Evolutionary conservation across 495 filamentous ascomycete species (phyloP).

Genomic region (Penicillium canescens): DNA sequence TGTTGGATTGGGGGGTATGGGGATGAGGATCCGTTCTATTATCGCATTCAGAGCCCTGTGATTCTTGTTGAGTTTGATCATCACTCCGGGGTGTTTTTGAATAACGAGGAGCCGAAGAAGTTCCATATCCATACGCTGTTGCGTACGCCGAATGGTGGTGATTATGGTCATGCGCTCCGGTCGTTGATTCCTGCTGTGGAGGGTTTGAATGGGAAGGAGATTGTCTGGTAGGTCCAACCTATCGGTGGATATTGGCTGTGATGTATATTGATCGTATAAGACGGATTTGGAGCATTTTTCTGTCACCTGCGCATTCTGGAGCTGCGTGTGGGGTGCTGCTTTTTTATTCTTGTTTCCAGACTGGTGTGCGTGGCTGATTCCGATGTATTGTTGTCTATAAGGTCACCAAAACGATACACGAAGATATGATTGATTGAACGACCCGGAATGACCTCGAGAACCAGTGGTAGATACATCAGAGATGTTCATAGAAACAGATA

Average conservation of each 20-base stretch:
- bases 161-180: slow-evolving; percentile 65
- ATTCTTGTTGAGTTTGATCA: slow-evolving; percentile 76
- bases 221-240: slow-evolving; percentile 35
- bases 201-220: slow-evolving; percentile 41
- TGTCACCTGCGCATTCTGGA: background rate
- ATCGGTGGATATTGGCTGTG: background rate
- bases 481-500: background rate
- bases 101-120: slow-evolving; percentile 69
- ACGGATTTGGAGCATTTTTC: slow-evolving; percentile 19
- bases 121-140: slow-evolving; percentile 76
- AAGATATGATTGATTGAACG: slow-evolving; percentile 17
- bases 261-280: slow-evolving; percentile 20
- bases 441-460: too few species aligned
- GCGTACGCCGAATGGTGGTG: slow-evolving; percentile 69
- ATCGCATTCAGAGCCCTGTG: slow-evolving; percentile 71
- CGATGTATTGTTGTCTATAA: background rate
- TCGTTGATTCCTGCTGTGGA: slow-evolving; percentile 39
- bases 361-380: too few species aligned
- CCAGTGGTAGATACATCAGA: too few species aligned
- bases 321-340: background rate
- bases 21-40: slow-evolving; percentile 72
- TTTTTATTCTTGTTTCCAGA: background rate
- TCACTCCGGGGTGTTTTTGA: slow-evolving; percentile 76
- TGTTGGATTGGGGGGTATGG: slow-evolving; percentile 71
- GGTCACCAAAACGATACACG: slow-evolving; percentile 9